phyloP scores from a whole-genome alignment of 1,139 yeast genomes.

The Geotrichum klebahnii region DNA sequence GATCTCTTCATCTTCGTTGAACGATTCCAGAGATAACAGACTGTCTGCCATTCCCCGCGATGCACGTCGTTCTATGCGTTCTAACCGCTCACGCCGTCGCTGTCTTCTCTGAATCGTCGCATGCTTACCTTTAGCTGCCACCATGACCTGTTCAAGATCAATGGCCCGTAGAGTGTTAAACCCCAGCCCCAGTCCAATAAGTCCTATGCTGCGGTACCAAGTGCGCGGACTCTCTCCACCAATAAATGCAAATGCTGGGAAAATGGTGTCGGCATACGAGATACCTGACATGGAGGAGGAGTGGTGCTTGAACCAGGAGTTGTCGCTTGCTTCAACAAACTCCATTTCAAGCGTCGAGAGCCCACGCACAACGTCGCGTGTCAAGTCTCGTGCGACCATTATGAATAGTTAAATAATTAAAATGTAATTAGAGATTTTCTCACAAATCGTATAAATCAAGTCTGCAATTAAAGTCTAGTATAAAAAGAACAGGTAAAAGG shows the following conservation, averaged over 20 bases:
- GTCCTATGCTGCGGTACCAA: constrained; percentile 29
- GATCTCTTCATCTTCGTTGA: constrained; percentile 3
- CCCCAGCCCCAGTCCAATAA: constrained; percentile 39
- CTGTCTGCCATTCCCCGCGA: constrained; percentile 14
- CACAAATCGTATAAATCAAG: not conserved
- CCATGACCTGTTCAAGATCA: constrained; percentile 13
- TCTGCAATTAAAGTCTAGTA: too few species aligned
- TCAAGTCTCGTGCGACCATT: constrained; percentile 26
- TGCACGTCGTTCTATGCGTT: constrained; percentile 13
- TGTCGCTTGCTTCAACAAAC: constrained; percentile 32
- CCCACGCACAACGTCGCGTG: constrained; percentile 39
- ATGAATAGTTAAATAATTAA: not conserved
- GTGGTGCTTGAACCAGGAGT: constrained; percentile 30
- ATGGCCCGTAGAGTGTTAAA: constrained; percentile 31
- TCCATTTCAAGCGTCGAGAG: constrained; percentile 41
- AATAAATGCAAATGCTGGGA: constrained; percentile 40
- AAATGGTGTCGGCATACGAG: constrained; percentile 40
- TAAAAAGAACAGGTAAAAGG: not conserved
- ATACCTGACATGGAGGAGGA: constrained; percentile 31
- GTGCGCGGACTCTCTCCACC: constrained; percentile 35
- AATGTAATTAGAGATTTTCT: not conserved
- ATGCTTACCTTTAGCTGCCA: constrained; percentile 9
- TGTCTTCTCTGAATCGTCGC: constrained; percentile 13
- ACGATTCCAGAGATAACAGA: constrained; percentile 5
- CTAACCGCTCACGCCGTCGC: constrained; percentile 14